Conservation (phyloP, 2,329 filamentous ascomycete species). For the Apiospora koreana region DNA sequence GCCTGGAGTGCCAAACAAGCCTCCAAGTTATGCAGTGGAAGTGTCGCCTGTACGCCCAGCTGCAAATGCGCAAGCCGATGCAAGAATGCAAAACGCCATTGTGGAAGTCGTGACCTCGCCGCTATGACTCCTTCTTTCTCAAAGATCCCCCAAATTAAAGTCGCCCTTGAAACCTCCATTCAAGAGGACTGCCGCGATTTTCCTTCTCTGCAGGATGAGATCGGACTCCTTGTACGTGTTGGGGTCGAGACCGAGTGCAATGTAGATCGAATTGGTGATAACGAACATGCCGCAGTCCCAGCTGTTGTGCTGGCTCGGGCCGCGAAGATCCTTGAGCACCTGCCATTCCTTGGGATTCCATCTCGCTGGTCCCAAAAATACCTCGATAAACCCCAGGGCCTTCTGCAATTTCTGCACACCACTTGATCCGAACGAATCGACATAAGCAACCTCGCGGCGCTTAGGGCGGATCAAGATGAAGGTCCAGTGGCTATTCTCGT, state of each 20-base stretch:
- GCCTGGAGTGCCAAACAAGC: not conserved
- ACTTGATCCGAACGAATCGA: conserved; percentile 62
- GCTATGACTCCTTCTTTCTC: conserved; percentile 9
- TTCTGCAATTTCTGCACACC: conserved; percentile 44
- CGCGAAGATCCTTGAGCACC: conserved; percentile 44
- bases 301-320: conserved; percentile 63
- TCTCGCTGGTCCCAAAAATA: conserved; percentile 50
- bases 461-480: conserved; percentile 66
- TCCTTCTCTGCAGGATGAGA: conserved; percentile 59
- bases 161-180: conserved; percentile 67
- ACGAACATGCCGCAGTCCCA: conserved; percentile 79
- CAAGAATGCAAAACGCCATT: not conserved
- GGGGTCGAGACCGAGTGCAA: conserved; percentile 55
- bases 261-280: conserved; percentile 70
- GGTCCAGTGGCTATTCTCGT: conserved; percentile 68
- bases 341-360: conserved; percentile 64
- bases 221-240: conserved; percentile 51
- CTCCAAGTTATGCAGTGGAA: not conserved
- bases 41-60: not conserved
- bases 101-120: not conserved
- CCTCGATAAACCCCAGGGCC: conserved; percentile 56
- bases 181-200: conserved; percentile 66
- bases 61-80: conserved; percentile 4
- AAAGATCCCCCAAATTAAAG: conserved; percentile 50
- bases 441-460: conserved; percentile 62